Base-by-base conservation (phyloP, 371 early-diverging fungal species). In the Mortierella sp. region DNA sequence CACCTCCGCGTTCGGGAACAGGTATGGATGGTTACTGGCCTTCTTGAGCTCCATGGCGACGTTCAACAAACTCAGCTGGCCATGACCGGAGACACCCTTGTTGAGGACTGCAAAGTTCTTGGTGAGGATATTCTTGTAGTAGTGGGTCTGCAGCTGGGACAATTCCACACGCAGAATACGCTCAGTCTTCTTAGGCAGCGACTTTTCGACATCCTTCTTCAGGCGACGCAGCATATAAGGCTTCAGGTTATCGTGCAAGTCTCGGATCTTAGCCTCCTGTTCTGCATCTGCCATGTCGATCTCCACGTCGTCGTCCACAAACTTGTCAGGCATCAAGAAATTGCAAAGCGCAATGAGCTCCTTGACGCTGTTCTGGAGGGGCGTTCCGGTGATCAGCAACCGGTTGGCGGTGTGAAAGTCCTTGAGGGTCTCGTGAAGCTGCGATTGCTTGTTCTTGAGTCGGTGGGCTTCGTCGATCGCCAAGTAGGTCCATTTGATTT, bases 11-110 rank as follows among this genome's bases (percentile, higher is more conserved):
- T 96, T 95, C 16, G 96, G 95, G 64, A 99, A 96, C 61, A 99
- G 89, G 87, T 95, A 99, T 2, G 99, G 99, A 88, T 99, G 99
- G 86, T 99, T 99, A 79, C 98, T 96, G 71, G 98, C 98, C 88
- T 99, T 99, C 88, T 99, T 97, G 48, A 99, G 93, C 92, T 98
- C 98, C 86, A 97, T 98, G 71, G 98, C 96, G 69, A 98, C 96
- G 86, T 99, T 99, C 34, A 97, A 91, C 91, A 97, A 93, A 81
- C 95, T 97, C 90, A 96, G 92, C 88, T 95, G 97, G 75, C 91
- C 93, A 64, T 94, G 92, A 24, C 97, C 98, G 2, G 95, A 87
- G 14, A 92, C 91, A 34, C 96, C 96, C 76, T 93, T 92, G 82
- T 94, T 95, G 5, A 99, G 91, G n/a, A 92, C 95, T 4, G 92